phyloP scores from a whole-genome alignment of 202 grass and related monocot genomes.

The Setaria italica region DNA sequence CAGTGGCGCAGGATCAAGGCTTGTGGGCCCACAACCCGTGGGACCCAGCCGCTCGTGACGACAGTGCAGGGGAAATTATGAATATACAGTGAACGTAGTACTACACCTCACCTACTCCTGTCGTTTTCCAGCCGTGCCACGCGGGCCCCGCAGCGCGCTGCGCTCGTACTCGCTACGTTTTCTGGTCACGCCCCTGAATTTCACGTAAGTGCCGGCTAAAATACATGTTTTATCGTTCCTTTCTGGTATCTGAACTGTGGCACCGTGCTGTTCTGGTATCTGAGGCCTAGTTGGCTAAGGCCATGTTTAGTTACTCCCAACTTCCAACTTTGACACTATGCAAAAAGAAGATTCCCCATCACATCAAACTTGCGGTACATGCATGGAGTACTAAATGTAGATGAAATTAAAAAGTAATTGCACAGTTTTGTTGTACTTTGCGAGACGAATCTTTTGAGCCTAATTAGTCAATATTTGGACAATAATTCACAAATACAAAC shows the following conservation, averaged over 20 bases:
- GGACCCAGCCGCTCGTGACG: neutral
- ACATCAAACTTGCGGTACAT: too few species aligned
- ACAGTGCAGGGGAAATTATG: slow-evolving; percentile 13
- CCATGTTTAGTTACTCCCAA: too few species aligned
- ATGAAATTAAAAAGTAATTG: too few species aligned
- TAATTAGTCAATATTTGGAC: too few species aligned
- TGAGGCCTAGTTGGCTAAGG: too few species aligned
- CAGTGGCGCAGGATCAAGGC: neutral
- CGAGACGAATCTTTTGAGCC: too few species aligned
- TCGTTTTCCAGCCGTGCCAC: slow-evolving; percentile 10
- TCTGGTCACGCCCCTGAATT: neutral
- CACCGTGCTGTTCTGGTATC: slow-evolving; percentile 36
- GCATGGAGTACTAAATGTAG: too few species aligned
- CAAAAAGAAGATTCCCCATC: too few species aligned
- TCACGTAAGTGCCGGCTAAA: too few species aligned
- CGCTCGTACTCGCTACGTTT: neutral
- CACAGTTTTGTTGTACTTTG: too few species aligned
- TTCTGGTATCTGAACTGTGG: slow-evolving; percentile 30
- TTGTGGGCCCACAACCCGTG: neutral
- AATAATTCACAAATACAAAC: too few species aligned
- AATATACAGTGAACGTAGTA: slow-evolving; percentile 25
- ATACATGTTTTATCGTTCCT: neutral
- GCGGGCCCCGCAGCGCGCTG: neutral
- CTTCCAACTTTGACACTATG: too few species aligned
- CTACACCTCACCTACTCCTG: neutral